phyloP scores from a whole-genome alignment of 306 rosid genomes.

The Fragaria iinumae region DNA sequence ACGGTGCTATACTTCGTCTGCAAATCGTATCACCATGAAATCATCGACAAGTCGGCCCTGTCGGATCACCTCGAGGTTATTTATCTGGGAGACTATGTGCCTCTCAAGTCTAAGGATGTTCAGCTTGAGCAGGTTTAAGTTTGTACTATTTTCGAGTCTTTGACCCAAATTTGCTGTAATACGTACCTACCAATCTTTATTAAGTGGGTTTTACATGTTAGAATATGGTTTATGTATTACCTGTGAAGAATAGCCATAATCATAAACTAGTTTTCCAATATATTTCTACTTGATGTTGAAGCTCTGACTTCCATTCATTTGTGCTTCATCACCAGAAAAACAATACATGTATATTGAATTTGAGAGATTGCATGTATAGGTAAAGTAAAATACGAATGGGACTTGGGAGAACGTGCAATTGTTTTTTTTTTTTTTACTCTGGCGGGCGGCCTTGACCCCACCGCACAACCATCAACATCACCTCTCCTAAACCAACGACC shows the following conservation, averaged over 20 bases:
- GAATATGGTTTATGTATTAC: neutral
- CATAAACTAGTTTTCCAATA: neutral
- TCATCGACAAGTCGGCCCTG: constrained; percentile 64
- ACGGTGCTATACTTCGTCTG: constrained; percentile 79
- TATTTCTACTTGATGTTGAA: neutral
- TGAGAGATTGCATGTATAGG: too few relatives aligned
- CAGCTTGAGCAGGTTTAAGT: constrained; percentile 51
- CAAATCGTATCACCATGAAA: constrained; percentile 83
- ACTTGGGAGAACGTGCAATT: too few relatives aligned
- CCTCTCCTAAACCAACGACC: too few relatives aligned
- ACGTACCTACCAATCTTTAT: neutral
- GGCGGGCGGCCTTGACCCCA: too few relatives aligned
- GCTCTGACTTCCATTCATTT: neutral
- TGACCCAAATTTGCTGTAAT: neutral
- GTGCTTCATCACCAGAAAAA: neutral
- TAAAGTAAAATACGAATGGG: too few relatives aligned
- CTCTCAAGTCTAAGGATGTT: constrained; percentile 63
- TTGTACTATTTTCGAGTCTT: neutral
- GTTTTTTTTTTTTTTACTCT: too few relatives aligned
- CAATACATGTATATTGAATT: too few relatives aligned
- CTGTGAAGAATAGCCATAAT: neutral
- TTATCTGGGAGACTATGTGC: constrained; percentile 58
- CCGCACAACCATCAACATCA: too few relatives aligned
- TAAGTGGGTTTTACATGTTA: neutral
- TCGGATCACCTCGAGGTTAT: constrained; percentile 67